Conservation (phyloP, 2,329 filamentous ascomycete genomes). For the Teratosphaeria gauchensis region DNA sequence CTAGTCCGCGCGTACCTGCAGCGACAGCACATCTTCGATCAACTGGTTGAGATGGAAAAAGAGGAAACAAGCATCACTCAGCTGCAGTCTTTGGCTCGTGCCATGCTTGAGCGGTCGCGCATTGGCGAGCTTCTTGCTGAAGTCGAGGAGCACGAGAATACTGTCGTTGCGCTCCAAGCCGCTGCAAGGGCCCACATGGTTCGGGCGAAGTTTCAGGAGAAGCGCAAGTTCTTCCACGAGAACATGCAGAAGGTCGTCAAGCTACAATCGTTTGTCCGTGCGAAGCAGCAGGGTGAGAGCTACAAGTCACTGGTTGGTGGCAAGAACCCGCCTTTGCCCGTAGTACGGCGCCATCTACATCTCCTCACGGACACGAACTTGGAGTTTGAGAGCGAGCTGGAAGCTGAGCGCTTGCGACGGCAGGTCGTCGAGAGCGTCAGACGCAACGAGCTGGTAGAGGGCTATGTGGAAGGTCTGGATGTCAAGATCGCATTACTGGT, state of each 20-base stretch:
- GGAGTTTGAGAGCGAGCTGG: slow-evolving; percentile 96
- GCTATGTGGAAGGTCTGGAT: slow-evolving; percentile 96
- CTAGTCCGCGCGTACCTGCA: slow-evolving; percentile 55
- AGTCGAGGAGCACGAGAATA: slow-evolving; percentile 74
- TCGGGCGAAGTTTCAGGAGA: slow-evolving; percentile 67
- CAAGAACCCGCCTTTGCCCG: slow-evolving; percentile 92
- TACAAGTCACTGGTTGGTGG: slow-evolving; percentile 95
- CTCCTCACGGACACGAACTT: slow-evolving; percentile 96
- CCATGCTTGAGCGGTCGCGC: slow-evolving; percentile 65
- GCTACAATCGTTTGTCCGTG: slow-evolving; percentile 92
- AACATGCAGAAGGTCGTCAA: slow-evolving; percentile 99
- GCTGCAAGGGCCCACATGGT: slow-evolving; percentile 64
- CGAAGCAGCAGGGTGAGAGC: slow-evolving; percentile 90
- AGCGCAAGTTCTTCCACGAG: slow-evolving; percentile 78
- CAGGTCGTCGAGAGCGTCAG: slow-evolving; percentile 95
- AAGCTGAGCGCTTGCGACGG: slow-evolving; percentile 90
- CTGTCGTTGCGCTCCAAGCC: slow-evolving; percentile 64
- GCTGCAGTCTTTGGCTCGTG: slow-evolving; percentile 67
- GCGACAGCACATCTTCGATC: slow-evolving; percentile 49
- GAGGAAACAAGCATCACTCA: slow-evolving; percentile 57
- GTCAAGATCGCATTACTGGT: slow-evolving; percentile 98
- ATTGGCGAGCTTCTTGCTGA: slow-evolving; percentile 66
- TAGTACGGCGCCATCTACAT: slow-evolving; percentile 96
- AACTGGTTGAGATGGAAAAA: slow-evolving; percentile 61
- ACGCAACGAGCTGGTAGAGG: slow-evolving; percentile 92